These are phyloP conservation scores for Cladosporium velox DNA, from an alignment of 2,329 filamentous ascomycete species.

Conservation along the genomic window DNA sequence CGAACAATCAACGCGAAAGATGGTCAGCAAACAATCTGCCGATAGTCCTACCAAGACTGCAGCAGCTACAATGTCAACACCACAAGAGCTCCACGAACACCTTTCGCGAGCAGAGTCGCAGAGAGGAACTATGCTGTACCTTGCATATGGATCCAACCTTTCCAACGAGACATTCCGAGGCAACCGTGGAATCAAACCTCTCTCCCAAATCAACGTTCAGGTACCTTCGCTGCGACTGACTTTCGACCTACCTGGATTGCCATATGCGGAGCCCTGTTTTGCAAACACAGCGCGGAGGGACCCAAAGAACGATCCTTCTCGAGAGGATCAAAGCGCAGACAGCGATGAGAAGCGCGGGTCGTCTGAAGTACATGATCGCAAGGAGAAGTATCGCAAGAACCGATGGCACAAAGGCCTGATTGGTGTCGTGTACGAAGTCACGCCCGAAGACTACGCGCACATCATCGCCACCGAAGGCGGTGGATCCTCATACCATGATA, in stretches of 20 bases:
- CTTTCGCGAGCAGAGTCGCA: constrained; percentile 7
- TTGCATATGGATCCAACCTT: constrained; percentile 89
- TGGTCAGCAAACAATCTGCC: not conserved
- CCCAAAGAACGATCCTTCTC: constrained; percentile 31
- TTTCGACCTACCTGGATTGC: constrained; percentile 82
- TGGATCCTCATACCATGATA: constrained; percentile 79
- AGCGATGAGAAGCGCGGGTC: constrained; percentile 40
- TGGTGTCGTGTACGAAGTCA: constrained; percentile 95
- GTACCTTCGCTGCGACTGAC: constrained; percentile 76
- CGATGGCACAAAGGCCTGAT: constrained; percentile 80
- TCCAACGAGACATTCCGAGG: constrained; percentile 77
- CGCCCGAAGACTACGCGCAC: constrained; percentile 73
- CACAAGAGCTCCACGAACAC: constrained; percentile 9
- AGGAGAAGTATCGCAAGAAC: constrained; percentile 53
- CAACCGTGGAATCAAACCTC: constrained; percentile 73
- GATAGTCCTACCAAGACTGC: not conserved
- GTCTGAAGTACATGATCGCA: constrained; percentile 24
- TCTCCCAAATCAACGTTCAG: constrained; percentile 79
- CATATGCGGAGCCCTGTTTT: constrained; percentile 90
- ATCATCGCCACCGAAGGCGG: constrained; percentile 92
- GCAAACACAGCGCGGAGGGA: constrained; percentile 72
- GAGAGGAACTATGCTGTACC: constrained; percentile 38
- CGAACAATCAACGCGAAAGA: constrained; percentile 1
- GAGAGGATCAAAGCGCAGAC: not conserved
- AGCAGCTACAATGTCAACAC: not conserved